Base-by-base conservation (phyloP, 2,329 filamentous ascomycete species). In the Colletotrichum gloeosporioides region DNA sequence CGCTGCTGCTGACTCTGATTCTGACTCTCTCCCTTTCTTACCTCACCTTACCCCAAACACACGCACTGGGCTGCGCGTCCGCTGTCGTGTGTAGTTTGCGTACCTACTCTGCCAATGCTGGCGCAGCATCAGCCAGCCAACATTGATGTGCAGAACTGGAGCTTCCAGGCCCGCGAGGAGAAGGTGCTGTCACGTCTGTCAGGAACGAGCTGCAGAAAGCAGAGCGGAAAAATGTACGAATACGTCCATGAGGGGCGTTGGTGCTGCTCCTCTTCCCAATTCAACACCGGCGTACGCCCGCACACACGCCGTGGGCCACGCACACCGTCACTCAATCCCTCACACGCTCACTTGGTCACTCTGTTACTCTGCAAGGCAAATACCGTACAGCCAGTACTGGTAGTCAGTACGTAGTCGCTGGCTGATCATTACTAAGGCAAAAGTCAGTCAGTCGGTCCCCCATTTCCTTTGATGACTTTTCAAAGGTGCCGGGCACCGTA, bases 251-350 rank as follows among this genome's bases (percentile, higher is more conserved):
- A 59, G 31, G 66, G 34, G 34, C 57, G n/a, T 53, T 49, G 62
- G 68, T 36, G 55, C 53, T 39, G 34, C 13, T 36, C 68, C 44
- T 16, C 22, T 62, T 16, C 68, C 68, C 68, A 70, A 29, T 70
- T 63, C 68, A 27, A 62, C 57, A 70, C 57, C 68, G 68, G 68
- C 57, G 18, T 32, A 53, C 68, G 68, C 68, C 68, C 68, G 68
- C 68, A 70, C 57, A 22, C 34, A 25, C n/a, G 29, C 18, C 59
- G 32, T 29, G 62, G 62, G 34, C 62, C 62, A 64, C 62, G n/a
- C 62, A 64, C 62, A 64, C 62, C 62, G 62, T 64, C 44, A 53
- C n/a, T 59, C 55, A 59, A 59, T 59, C 27, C 15, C 27, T 27
- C 55, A 16, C 22, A 13, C 55, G 29, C 15, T 59, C 55, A 59